phyloP scores from a whole-genome alignment of 78 protist species.

The Dictyostelium brefeldianum region DNA sequence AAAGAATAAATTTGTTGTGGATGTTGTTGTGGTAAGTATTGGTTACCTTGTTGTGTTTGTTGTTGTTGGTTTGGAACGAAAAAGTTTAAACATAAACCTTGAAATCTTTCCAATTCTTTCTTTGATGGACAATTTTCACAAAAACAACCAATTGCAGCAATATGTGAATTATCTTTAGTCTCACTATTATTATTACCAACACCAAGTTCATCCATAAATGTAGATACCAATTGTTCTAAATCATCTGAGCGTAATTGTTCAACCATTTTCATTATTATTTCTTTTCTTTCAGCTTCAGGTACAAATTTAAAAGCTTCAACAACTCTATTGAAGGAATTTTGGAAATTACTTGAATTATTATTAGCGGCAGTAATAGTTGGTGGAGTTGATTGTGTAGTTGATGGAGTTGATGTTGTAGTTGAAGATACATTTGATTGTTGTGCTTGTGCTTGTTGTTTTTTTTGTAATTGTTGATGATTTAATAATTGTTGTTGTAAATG shows the following conservation, averaged over 20 bases:
- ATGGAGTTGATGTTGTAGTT: neutral
- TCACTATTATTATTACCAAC: neutral
- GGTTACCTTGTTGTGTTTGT: neutral
- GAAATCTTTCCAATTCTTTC: slow-evolving; percentile 40
- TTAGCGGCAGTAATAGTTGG: neutral
- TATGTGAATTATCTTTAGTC: neutral
- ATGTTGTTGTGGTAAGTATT: too few relatives aligned
- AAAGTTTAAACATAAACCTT: slow-evolving; percentile 37
- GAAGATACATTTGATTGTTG: neutral
- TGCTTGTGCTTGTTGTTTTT: neutral
- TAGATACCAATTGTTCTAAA: slow-evolving; percentile 37
- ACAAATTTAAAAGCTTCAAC: slow-evolving; percentile 52
- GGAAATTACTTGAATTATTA: slow-evolving; percentile 29
- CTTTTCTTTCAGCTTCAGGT: slow-evolving; percentile 4
- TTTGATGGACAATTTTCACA: slow-evolving; percentile 52
- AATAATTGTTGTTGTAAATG: slow-evolving; percentile 27
- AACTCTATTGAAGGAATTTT: slow-evolving; percentile 50
- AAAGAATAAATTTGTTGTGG: too few relatives aligned
- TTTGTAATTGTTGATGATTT: neutral
- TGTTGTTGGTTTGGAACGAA: slow-evolving; percentile 4
- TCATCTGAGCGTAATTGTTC: slow-evolving; percentile 43
- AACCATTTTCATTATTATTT: slow-evolving; percentile 38
- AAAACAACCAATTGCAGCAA: neutral
- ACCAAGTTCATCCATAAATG: slow-evolving; percentile 60
- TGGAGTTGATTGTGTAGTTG: neutral